Evolutionary conservation across 2,329 filamentous ascomycete species (phyloP).

Genomic region (Tolypocladium tropicale): DNA sequence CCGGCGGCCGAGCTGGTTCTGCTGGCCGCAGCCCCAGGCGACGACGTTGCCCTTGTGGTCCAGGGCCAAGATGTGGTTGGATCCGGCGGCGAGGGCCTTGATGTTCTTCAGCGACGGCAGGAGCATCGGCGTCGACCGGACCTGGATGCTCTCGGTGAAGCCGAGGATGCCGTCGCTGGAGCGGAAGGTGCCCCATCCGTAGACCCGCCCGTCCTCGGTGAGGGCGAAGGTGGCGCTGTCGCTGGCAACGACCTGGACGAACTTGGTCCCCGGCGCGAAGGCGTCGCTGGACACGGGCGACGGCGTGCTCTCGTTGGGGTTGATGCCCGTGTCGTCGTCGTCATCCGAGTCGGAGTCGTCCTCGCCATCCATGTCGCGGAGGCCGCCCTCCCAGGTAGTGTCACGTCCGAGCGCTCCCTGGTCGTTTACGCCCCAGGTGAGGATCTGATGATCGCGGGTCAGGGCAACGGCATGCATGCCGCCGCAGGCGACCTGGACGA

Average conservation of each 20-base stretch:
- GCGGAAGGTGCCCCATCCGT: constrained; percentile 77
- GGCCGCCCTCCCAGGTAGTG: constrained; percentile 56
- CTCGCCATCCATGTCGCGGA: constrained; percentile 44
- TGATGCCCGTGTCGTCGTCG: constrained; percentile 55
- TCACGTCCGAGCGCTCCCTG: constrained; percentile 70
- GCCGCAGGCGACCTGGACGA: constrained; percentile 68
- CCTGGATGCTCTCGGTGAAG: constrained; percentile 42
- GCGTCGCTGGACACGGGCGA: constrained; percentile 45
- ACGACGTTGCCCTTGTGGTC: constrained; percentile 54
- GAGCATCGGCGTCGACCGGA: constrained; percentile 40
- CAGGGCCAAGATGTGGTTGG: constrained; percentile 62
- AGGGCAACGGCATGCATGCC: constrained; percentile 75
- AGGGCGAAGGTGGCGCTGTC: constrained; percentile 70
- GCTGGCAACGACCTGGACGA: constrained; percentile 54
- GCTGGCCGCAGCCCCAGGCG: constrained; percentile 65
- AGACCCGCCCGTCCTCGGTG: constrained; percentile 65
- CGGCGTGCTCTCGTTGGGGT: constrained; percentile 63
- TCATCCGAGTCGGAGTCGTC: constrained; percentile 45
- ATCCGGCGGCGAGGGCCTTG: constrained; percentile 51
- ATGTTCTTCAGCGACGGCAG: constrained; percentile 58
- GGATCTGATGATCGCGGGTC: constrained; percentile 69
- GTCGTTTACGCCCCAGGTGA: constrained; percentile 85
- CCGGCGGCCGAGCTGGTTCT: constrained; percentile 51
- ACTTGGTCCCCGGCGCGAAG: constrained; percentile 52
- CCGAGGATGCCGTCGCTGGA: constrained; percentile 54